Percentiles rank a stretch among this genome's conserved stretches.
Evolutionary conservation across 441 rosid genomes (phyloP).

Genomic region (Aleurites moluccanus): DNA sequence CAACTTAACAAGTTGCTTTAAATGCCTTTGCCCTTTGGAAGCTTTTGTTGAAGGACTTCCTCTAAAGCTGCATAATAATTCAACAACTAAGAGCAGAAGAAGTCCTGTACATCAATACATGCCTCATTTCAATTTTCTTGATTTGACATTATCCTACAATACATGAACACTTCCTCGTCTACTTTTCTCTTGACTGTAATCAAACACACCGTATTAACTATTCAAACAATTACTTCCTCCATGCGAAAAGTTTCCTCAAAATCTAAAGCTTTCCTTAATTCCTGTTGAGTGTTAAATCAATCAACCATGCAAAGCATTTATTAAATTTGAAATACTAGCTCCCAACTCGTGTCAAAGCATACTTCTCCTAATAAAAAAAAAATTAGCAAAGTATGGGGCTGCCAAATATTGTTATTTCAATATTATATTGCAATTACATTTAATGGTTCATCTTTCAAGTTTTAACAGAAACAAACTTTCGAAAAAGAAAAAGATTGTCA

Average conservation of each 20-base stretch:
- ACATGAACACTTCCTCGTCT: background rate
- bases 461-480: background rate
- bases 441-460: too few relatives aligned
- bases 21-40: too few relatives aligned
- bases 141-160: background rate
- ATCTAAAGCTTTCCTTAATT: background rate
- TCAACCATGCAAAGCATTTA: background rate
- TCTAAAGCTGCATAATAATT: too few relatives aligned
- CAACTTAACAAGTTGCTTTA: background rate
- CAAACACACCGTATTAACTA: background rate
- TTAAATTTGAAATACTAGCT: background rate
- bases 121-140: background rate
- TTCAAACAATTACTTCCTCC: background rate
- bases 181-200: background rate
- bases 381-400: too few relatives aligned
- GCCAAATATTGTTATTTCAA: too few relatives aligned
- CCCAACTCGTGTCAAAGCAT: background rate
- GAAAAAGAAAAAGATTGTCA: too few relatives aligned
- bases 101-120: too few relatives aligned
- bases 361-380: background rate
- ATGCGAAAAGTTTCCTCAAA: background rate
- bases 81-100: background rate
- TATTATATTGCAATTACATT: too few relatives aligned
- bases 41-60: too few relatives aligned
- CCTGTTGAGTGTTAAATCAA: background rate